These are phyloP conservation scores for Polyplosphaeria fusca DNA, from an alignment of 495 filamentous ascomycete genomes.

Conservation along the genomic window DNA sequence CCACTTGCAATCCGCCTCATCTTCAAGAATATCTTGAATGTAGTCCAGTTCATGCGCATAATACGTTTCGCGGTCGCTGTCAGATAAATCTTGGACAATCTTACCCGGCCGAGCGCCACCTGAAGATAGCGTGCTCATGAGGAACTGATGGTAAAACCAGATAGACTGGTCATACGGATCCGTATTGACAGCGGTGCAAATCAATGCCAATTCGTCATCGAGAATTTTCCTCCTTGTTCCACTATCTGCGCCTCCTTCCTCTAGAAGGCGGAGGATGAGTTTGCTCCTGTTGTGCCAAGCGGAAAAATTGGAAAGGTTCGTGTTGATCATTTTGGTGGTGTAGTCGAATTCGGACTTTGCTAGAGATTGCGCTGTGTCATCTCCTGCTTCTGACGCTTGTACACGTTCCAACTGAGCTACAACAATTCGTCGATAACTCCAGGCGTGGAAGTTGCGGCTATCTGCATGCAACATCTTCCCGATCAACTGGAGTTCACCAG, in stretches of 20 bases:
- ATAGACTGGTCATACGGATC: conserved; percentile 89
- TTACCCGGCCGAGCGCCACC: conserved; percentile 41
- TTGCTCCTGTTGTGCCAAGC: conserved; percentile 91
- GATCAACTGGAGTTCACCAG: conserved; percentile 74
- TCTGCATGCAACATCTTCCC: conserved; percentile 84
- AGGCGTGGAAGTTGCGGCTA: conserved; percentile 92
- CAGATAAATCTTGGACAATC: conserved; percentile 58
- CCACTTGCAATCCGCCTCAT: conserved; percentile 55
- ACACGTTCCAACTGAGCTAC: conserved; percentile 63
- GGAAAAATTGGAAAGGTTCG: conserved; percentile 88
- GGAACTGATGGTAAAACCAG: conserved; percentile 92
- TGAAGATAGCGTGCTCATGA: conserved; percentile 60
- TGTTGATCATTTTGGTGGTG: conserved; percentile 79
- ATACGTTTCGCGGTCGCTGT: conserved; percentile 32
- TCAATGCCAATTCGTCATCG: conserved; percentile 70
- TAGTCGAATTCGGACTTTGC: conserved; percentile 78
- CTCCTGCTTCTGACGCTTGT: conserved; percentile 23
- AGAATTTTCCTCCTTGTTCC: conserved; percentile 63
- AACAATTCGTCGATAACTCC: conserved; percentile 83
- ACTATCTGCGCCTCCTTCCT: conserved; percentile 62
- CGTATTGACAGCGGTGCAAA: conserved; percentile 72
- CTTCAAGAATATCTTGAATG: conserved; percentile 58
- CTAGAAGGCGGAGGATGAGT: conserved; percentile 71
- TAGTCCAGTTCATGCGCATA: conserved; percentile 43
- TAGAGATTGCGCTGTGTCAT: conserved; percentile 37